Conservation (phyloP, 441 rosid species). For the Syzygium syzygioides region DNA sequence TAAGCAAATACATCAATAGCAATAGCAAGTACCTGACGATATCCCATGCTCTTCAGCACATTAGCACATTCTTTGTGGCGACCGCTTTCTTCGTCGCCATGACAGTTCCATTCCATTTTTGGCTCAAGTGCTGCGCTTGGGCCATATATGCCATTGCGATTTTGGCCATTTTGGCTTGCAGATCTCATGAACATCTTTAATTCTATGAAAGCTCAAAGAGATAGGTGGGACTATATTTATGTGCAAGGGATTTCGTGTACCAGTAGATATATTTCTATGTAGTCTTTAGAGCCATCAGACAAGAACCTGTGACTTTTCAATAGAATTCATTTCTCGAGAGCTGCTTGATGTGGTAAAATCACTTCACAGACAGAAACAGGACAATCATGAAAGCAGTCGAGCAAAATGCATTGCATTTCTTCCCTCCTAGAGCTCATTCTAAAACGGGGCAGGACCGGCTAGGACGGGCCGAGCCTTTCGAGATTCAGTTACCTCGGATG, state of each 20-base stretch:
- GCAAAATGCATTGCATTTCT: not conserved
- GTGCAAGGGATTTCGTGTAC: not conserved
- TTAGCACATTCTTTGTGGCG: not conserved
- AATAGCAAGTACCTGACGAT: not conserved
- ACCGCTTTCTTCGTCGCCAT: not conserved
- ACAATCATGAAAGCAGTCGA: not conserved
- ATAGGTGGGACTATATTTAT: not conserved
- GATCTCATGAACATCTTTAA: not conserved
- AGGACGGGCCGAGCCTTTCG: not conserved
- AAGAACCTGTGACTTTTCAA: not conserved
- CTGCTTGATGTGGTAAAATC: not conserved
- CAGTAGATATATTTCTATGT: not conserved
- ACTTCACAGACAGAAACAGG: not conserved
- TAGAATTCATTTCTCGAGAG: not conserved
- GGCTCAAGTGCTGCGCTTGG: not conserved
- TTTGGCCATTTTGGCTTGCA: not conserved
- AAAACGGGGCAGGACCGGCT: not conserved
- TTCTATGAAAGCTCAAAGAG: not conserved
- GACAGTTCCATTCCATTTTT: not conserved
- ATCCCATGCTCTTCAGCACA: not conserved
- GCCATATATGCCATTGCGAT: not conserved
- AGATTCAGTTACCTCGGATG: not conserved
- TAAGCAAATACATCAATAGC: not conserved
- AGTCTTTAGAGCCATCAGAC: not conserved
- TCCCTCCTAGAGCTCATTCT: not conserved